A percentile compares a stretch with the other conserved stretches of the same genome.
Conservation (phyloP, 257 asterid genomes). For the Ophiorrhiza pumila region DNA sequence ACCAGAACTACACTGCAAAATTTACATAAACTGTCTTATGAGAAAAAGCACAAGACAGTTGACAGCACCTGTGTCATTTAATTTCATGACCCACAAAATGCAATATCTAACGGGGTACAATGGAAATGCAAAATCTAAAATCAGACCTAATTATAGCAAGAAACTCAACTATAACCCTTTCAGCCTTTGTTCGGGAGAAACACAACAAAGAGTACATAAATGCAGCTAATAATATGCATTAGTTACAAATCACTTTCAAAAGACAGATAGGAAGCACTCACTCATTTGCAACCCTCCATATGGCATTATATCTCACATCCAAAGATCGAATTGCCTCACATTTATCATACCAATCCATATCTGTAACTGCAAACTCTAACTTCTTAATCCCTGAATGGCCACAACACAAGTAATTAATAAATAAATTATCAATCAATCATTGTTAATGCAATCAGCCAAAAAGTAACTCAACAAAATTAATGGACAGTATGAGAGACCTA, state of each 20-base stretch:
- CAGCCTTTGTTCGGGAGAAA: background rate
- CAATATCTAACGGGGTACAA: background rate
- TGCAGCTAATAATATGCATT: background rate
- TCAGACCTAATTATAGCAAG: background rate
- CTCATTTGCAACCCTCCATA: constrained; percentile 59
- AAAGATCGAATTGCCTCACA: constrained; percentile 70
- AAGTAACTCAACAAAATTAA: background rate
- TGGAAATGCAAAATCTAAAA: background rate
- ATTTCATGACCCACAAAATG: background rate
- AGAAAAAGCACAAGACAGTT: background rate
- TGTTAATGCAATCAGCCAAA: background rate
- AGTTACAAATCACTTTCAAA: constrained; percentile 19
- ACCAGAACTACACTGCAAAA: background rate
- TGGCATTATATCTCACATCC: constrained; percentile 64
- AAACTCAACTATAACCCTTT: background rate
- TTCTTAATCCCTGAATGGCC: constrained; percentile 46
- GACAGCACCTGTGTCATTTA: background rate
- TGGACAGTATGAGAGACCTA: background rate
- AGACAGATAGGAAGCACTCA: constrained; percentile 42
- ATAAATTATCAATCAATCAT: background rate
- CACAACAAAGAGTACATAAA: background rate
- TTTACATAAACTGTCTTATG: background rate
- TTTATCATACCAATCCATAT: constrained; percentile 59
- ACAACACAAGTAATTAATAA: background rate
- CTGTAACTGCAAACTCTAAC: constrained; percentile 57